Evolutionary conservation across 108 stramenopile genomes (phyloP).

Genomic region (Cyclotella baltica): DNA sequence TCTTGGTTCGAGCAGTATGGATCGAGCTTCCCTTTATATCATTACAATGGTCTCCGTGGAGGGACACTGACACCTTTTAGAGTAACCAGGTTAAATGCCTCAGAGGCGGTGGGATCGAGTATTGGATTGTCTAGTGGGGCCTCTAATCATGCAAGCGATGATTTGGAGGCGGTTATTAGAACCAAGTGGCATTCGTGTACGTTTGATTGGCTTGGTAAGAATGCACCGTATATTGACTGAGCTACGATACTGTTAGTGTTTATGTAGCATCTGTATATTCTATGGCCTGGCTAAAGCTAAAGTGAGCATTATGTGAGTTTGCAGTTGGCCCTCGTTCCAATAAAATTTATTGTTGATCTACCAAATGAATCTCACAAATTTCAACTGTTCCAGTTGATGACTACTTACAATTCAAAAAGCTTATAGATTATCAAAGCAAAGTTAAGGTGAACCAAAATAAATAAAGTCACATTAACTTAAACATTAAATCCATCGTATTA

Average conservation of each 20-base stretch:
- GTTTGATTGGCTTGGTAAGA: conserved; percentile 67
- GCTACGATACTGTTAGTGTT: not conserved
- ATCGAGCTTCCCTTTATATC: conserved; percentile 59
- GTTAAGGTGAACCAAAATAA: too few relatives aligned
- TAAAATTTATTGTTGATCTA: too few relatives aligned
- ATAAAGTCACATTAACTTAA: too few relatives aligned
- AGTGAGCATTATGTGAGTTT: too few relatives aligned
- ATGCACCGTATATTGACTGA: conserved; percentile 66
- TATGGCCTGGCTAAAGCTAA: too few relatives aligned
- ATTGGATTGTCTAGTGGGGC: conserved; percentile 51
- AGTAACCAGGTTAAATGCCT: conserved; percentile 65
- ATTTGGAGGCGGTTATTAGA: conserved; percentile 70
- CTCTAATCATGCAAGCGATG: conserved; percentile 31
- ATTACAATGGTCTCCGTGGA: conserved; percentile 85
- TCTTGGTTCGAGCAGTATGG: conserved; percentile 60
- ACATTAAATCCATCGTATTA: too few relatives aligned
- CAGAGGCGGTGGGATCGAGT: conserved; percentile 84
- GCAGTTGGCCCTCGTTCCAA: too few relatives aligned
- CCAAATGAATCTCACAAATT: too few relatives aligned
- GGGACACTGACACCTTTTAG: conserved; percentile 70
- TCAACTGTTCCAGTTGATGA: too few relatives aligned
- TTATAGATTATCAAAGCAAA: too few relatives aligned
- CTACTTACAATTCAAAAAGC: too few relatives aligned
- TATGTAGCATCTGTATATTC: too few relatives aligned
- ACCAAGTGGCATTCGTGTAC: conserved; percentile 78